A percentile compares a stretch with the other conserved stretches of the same genome.
Conservation (phyloP, 2,329 filamentous ascomycete genomes). For the Neofusicoccum umdonicola region DNA sequence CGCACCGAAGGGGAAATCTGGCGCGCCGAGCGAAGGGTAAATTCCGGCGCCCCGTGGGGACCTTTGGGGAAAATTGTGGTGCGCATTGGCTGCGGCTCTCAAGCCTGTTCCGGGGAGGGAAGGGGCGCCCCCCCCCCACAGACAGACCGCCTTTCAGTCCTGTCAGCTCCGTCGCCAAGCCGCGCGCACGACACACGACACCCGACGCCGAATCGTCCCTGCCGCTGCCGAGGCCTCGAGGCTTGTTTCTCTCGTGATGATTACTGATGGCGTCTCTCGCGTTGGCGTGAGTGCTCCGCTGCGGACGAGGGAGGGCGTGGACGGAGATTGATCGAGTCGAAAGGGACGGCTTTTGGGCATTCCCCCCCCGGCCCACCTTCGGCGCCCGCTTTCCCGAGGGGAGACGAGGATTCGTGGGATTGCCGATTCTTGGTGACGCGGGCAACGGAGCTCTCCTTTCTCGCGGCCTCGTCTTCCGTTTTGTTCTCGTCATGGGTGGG, state of each 20-base stretch:
- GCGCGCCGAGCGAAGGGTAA: slow-evolving; percentile 1
- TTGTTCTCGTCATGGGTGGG: too few relatives aligned
- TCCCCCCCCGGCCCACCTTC: background rate
- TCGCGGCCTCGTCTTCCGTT: background rate
- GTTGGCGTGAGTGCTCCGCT: too few relatives aligned
- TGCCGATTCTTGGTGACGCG: too few relatives aligned
- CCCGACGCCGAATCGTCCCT: too few relatives aligned
- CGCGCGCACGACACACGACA: background rate
- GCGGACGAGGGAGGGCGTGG: too few relatives aligned
- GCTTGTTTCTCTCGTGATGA: background rate
- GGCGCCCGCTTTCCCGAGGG: background rate
- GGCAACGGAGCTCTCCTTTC: background rate
- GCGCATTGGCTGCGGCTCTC: background rate
- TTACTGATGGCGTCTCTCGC: background rate
- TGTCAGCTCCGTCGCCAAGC: background rate
- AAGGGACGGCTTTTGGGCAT: too few relatives aligned
- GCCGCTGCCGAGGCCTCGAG: too few relatives aligned
- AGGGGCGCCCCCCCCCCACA: too few relatives aligned
- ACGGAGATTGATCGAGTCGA: too few relatives aligned
- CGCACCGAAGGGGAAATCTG: background rate
- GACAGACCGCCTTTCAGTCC: background rate
- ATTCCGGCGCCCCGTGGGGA: slow-evolving; percentile 15
- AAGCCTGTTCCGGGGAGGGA: background rate
- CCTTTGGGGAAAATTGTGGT: background rate
- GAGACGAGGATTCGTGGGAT: background rate